A percentile compares a stretch with the other conserved stretches of the same genome.
Conservation (phyloP, 305 asterid species). For the Solanum hybrid region DNA sequence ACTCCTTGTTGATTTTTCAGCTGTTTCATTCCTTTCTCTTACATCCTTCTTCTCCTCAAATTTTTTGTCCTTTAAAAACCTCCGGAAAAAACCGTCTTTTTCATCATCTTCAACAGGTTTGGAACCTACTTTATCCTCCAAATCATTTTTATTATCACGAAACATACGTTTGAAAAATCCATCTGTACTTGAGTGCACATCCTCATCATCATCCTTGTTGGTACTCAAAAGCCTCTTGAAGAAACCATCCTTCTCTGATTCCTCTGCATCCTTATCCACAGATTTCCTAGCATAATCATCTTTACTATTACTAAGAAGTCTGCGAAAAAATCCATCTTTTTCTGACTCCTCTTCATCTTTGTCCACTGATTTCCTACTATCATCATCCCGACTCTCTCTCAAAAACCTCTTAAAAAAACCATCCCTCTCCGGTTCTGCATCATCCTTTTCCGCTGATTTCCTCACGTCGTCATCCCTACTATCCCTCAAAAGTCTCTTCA, state of each 20-base stretch:
- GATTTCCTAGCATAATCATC: constrained; percentile 55
- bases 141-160: constrained; percentile 61
- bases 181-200: constrained; percentile 42
- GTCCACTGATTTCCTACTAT: constrained; percentile 12
- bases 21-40: constrained; percentile 41
- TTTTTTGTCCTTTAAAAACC: constrained; percentile 63
- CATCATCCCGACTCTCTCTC: constrained; percentile 27
- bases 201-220: constrained; percentile 59
- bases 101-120: constrained; percentile 62
- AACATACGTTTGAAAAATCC: constrained; percentile 62
- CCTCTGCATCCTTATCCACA: constrained; percentile 48
- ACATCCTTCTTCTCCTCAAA: constrained; percentile 56
- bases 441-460: constrained; percentile 48
- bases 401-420: constrained; percentile 33
- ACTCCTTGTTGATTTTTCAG: constrained; percentile 40
- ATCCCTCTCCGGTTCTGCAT: constrained; percentile 56
- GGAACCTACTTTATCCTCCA: constrained; percentile 41
- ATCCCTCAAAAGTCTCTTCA: constrained; percentile 68
- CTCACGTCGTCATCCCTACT: constrained; percentile 51
- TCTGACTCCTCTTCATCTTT: constrained; percentile 25
- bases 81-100: constrained; percentile 66
- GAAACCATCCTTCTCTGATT: constrained; percentile 60
- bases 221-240: constrained; percentile 62
- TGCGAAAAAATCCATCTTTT: constrained; percentile 61
- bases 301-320: constrained; percentile 59